Evolutionary conservation across 1,284 basidiomycete genomes (phyloP).

Genomic region (Cerrena zonata): DNA sequence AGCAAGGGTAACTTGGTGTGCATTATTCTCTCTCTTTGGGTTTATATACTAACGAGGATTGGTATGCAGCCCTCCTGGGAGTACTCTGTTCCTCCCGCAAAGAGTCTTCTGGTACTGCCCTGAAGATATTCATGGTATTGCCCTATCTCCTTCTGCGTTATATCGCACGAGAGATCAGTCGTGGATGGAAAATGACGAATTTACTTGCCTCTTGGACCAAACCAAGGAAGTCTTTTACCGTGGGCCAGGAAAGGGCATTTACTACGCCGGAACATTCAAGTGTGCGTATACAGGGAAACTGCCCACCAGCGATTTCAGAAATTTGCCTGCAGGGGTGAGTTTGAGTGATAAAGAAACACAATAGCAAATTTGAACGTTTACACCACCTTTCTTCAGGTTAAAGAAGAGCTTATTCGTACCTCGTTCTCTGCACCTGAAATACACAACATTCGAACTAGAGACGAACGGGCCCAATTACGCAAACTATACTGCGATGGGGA

Average conservation of each 20-base stretch:
- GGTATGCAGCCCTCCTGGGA: background rate
- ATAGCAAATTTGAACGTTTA: no score
- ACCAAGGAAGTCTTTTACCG: conserved; percentile 1
- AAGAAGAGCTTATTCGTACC: background rate
- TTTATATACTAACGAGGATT: background rate
- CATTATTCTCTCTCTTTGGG: no score
- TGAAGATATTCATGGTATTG: background rate
- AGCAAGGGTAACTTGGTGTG: background rate
- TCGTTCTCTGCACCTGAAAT: background rate
- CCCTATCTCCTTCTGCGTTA: background rate
- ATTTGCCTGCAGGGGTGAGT: no score
- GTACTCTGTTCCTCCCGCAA: background rate
- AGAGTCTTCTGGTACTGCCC: background rate
- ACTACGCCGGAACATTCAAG: conserved; percentile 4
- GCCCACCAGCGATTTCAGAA: background rate
- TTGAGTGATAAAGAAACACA: no score
- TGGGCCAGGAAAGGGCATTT: background rate
- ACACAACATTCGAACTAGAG: background rate
- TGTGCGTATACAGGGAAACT: background rate
- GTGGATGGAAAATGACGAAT: background rate
- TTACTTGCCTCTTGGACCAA: background rate
- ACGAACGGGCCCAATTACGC: background rate
- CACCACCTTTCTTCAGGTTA: background rate
- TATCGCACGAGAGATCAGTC: background rate
- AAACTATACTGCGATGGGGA: background rate